Conservation (phyloP, 2,329 filamentous ascomycete genomes). For the Lecanosticta acicola region DNA sequence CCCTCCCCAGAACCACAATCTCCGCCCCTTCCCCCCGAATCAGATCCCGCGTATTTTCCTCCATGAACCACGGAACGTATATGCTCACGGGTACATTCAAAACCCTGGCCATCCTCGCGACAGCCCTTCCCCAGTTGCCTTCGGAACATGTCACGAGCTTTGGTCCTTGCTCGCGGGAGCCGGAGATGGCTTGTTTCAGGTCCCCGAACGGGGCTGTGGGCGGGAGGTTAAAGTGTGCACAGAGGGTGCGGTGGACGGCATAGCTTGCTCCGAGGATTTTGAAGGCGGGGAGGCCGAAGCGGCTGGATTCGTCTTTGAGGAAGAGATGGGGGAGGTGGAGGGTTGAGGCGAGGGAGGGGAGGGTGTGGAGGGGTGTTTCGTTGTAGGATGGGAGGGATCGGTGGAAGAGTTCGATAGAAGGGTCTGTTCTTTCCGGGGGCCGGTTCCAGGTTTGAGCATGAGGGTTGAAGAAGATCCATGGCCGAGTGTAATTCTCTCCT, state of each 20-base stretch:
- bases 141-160: slow-evolving; percentile 62
- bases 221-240: slow-evolving; percentile 41
- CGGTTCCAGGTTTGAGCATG: slow-evolving; percentile 1
- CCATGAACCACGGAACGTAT: slow-evolving; percentile 58
- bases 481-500: slow-evolving; percentile 10
- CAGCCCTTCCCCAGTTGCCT: slow-evolving; percentile 70
- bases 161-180: too few relatives aligned
- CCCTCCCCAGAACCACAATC: slow-evolving; percentile 46
- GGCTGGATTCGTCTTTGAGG: slow-evolving; percentile 65
- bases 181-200: slow-evolving; percentile 32
- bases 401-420: slow-evolving; percentile 48
- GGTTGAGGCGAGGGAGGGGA: slow-evolving; percentile 52
- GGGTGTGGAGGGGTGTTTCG: slow-evolving; percentile 49
- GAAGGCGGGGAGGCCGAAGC: slow-evolving; percentile 67
- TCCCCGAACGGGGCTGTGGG: slow-evolving; percentile 41
- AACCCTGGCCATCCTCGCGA: slow-evolving; percentile 61
- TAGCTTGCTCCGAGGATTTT: slow-evolving; percentile 77
- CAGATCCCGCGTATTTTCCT: slow-evolving; percentile 46
- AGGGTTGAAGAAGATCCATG: slow-evolving; percentile 19
- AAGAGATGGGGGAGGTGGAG: slow-evolving; percentile 55
- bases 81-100: slow-evolving; percentile 54
- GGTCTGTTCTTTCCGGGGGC: slow-evolving; percentile 7
- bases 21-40: slow-evolving; percentile 60
- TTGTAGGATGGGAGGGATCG: slow-evolving; percentile 52
- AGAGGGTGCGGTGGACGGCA: slow-evolving; percentile 58